Evolutionary conservation across 2,329 filamentous ascomycete genomes (phyloP).

Genomic region (Penicillium italicum): DNA sequence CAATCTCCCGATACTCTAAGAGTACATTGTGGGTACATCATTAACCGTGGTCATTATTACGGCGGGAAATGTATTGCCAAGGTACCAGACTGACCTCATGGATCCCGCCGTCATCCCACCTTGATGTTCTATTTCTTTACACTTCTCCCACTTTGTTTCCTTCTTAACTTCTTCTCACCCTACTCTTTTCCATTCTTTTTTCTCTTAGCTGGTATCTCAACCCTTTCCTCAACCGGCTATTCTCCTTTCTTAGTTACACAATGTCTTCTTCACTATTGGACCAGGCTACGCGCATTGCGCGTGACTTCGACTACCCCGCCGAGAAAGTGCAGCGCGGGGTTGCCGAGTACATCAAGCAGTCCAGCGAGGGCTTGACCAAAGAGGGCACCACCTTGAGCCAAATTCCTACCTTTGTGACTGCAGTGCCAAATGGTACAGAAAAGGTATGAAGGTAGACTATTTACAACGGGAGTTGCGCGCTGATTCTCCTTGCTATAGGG

Average conservation of each 20-base stretch:
- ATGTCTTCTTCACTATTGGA: constrained; percentile 49
- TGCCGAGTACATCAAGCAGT: constrained; percentile 79
- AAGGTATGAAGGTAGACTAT: constrained; percentile 58
- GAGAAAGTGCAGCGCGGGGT: constrained; percentile 76
- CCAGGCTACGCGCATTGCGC: constrained; percentile 75
- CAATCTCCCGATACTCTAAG: constrained; percentile 8
- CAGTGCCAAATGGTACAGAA: constrained; percentile 93
- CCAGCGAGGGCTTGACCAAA: constrained; percentile 77
- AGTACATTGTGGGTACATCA: neutral
- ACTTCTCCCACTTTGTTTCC: constrained; percentile 3
- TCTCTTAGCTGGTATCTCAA: neutral
- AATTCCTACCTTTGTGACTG: constrained; percentile 95
- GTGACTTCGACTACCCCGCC: constrained; percentile 79
- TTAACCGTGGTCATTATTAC: neutral
- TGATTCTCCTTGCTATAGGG: constrained; percentile 55
- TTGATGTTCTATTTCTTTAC: neutral
- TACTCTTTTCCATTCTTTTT: neutral
- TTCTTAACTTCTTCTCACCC: neutral
- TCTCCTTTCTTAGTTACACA: constrained; percentile 10
- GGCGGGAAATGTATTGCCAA: constrained; percentile 4
- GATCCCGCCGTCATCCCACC: constrained; percentile 24
- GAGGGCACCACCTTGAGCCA: constrained; percentile 83
- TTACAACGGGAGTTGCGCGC: constrained; percentile 5
- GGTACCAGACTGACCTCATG: constrained; percentile 33
- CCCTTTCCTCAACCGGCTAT: neutral